A percentile compares a stretch with the other conserved stretches of the same genome.
Evolutionary conservation across 352 stramenopile genomes (phyloP).

Genomic region (Pythium insidiosum): DNA sequence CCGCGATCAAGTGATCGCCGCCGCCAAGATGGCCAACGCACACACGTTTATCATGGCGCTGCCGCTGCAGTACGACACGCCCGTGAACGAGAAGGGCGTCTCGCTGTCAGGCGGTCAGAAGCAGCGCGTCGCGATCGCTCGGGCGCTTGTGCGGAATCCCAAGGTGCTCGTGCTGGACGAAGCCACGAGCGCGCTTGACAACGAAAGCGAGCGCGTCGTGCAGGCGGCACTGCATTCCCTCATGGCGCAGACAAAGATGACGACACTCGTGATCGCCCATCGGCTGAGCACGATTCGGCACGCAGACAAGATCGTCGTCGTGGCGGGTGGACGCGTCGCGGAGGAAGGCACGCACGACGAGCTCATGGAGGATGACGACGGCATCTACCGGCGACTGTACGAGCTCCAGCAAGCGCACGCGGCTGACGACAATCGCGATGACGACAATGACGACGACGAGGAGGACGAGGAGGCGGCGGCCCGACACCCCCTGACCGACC

Average conservation of each 20-base stretch:
- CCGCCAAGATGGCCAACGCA: conserved; percentile 4
- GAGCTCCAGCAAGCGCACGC: conserved; percentile 16
- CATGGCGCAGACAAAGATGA: conserved; percentile 45
- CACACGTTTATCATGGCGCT: too few relatives aligned
- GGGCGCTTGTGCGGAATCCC: conserved; percentile 38
- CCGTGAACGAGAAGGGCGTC: too few relatives aligned
- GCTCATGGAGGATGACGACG: conserved; percentile 43
- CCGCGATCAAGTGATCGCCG: conserved; percentile 52
- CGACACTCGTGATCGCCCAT: conserved; percentile 91
- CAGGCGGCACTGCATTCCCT: conserved; percentile 58
- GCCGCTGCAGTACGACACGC: too few relatives aligned
- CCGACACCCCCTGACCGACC: too few relatives aligned
- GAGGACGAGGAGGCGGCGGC: not conserved
- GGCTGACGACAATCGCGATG: not conserved
- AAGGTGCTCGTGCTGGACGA: conserved; percentile 82
- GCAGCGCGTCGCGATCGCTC: too few relatives aligned
- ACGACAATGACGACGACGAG: conserved; percentile 19
- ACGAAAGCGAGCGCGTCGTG: conserved; percentile 68
- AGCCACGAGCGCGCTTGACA: conserved; percentile 70
- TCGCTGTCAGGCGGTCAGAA: too few relatives aligned
- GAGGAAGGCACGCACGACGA: conserved; percentile 40
- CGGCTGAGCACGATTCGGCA: conserved; percentile 69
- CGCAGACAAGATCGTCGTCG: conserved; percentile 53
- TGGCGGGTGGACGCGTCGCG: conserved; percentile 27
- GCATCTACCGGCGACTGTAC: conserved; percentile 27